Percentiles rank a stretch among this genome's conserved stretches.
phyloP scores from a whole-genome alignment of 441 rosid genomes.

The Dalechampia spathulata region DNA sequence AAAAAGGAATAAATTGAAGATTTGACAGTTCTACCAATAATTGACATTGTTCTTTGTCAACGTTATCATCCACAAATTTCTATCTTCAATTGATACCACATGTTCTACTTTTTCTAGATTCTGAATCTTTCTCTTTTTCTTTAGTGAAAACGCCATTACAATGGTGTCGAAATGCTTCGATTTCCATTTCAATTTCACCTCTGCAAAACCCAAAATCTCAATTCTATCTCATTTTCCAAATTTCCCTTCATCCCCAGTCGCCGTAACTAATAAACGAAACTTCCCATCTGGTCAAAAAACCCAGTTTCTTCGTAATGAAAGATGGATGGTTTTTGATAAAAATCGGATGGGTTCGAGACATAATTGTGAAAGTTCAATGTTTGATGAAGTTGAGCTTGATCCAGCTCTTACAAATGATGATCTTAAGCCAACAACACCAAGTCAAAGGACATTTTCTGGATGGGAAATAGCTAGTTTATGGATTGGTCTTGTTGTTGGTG shows the following conservation, averaged over 20 bases:
- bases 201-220: constrained; percentile 18
- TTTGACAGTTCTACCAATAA: constrained; percentile 3
- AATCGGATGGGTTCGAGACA: constrained; percentile 28
- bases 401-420: constrained; percentile 73
- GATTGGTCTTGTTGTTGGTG: constrained; percentile 93
- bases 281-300: constrained; percentile 3
- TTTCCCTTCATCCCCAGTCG: neutral
- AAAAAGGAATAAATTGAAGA: neutral
- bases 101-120: constrained; percentile 13
- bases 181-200: constrained; percentile 29
- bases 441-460: constrained; percentile 56
- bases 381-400: constrained; percentile 32
- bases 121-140: constrained; percentile 29
- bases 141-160: neutral
- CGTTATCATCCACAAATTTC: constrained; percentile 15
- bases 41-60: neutral
- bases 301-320: neutral
- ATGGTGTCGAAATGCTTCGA: constrained; percentile 53
- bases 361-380: constrained; percentile 10
- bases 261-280: neutral
- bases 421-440: constrained; percentile 57
- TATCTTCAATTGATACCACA: constrained; percentile 18
- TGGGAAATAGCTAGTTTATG: constrained; percentile 84
- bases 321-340: constrained; percentile 12
- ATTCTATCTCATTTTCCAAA: constrained; percentile 9